Conservation (phyloP, 169 alveolate genomes). For the Plasmodium ovale region DNA sequence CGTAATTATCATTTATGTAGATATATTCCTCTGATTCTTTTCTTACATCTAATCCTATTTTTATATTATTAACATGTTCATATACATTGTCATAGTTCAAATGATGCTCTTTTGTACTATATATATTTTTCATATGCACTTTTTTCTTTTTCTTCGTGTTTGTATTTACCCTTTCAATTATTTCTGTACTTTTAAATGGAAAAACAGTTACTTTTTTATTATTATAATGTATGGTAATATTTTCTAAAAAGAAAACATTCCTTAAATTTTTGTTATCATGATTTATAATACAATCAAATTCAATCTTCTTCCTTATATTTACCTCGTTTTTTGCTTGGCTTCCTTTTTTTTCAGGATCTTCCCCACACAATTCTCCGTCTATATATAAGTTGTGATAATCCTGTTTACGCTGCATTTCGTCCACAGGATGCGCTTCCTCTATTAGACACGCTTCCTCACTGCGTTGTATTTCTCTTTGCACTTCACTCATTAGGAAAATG, state of each 20-base stretch:
- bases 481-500: not conserved
- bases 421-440: too few relatives aligned
- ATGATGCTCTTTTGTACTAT: not conserved
- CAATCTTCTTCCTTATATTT: conserved; percentile 30
- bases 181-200: conserved; percentile 39
- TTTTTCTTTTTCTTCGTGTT: not conserved
- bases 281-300: conserved; percentile 24
- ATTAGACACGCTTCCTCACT: too few relatives aligned
- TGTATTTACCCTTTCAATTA: not conserved
- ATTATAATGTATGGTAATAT: conserved; percentile 47
- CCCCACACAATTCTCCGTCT: not conserved
- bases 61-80: not conserved
- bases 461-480: not conserved
- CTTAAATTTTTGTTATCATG: conserved; percentile 37
- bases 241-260: conserved; percentile 43
- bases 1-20: not conserved
- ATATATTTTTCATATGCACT: not conserved
- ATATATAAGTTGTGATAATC: not conserved
- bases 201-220: conserved; percentile 14
- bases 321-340: not conserved
- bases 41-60: not conserved
- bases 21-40: not conserved
- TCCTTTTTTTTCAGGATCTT: not conserved
- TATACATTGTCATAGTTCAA: not conserved
- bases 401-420: not conserved